Percentiles rank a stretch among this genome's conserved stretches.
phyloP scores from a whole-genome alignment of 768 basidiomycete genomes.

The Polyporus arcularius region DNA sequence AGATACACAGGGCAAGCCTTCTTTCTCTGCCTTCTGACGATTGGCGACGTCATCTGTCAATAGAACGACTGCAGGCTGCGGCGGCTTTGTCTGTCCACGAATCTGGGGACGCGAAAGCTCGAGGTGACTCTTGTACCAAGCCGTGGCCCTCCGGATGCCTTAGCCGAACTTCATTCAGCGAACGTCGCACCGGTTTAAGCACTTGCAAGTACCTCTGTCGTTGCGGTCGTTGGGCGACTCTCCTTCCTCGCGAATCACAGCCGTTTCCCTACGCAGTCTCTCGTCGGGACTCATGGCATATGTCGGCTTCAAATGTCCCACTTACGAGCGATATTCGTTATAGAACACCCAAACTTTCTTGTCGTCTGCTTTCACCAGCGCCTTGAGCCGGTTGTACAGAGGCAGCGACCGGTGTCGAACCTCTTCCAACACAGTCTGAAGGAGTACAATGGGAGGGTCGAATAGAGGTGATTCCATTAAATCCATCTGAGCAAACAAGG shows the following conservation, averaged over 20 bases:
- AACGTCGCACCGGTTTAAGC: neutral
- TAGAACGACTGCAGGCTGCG: slow-evolving; percentile 67
- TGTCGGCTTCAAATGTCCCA: slow-evolving; percentile 17
- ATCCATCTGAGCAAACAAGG: slow-evolving; percentile 71
- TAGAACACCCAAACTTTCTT: slow-evolving; percentile 86
- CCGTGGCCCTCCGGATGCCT: slow-evolving; percentile 88
- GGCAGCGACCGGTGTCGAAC: slow-evolving; percentile 93
- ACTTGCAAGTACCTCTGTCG: slow-evolving; percentile 68
- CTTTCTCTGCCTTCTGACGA: slow-evolving; percentile 67
- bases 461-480: slow-evolving; percentile 80
- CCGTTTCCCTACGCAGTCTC: slow-evolving; percentile 63
- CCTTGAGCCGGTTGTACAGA: slow-evolving; percentile 88
- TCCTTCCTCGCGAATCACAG: slow-evolving; percentile 70
- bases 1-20: slow-evolving; percentile 62
- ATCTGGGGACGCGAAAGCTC: slow-evolving; percentile 49
- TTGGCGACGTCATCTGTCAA: slow-evolving; percentile 91
- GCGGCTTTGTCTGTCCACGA: slow-evolving; percentile 47
- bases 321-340: slow-evolving; percentile 82
- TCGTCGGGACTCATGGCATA: neutral
- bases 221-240: slow-evolving; percentile 94
- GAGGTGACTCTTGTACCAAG: slow-evolving; percentile 86
- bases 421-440: slow-evolving; percentile 96
- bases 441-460: slow-evolving; percentile 77
- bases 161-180: slow-evolving; percentile 2
- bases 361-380: slow-evolving; percentile 81